These are phyloP conservation scores for Pezizomycotina sp. DNA, from an alignment of 2,329 filamentous ascomycete species.

Conservation along the genomic window DNA sequence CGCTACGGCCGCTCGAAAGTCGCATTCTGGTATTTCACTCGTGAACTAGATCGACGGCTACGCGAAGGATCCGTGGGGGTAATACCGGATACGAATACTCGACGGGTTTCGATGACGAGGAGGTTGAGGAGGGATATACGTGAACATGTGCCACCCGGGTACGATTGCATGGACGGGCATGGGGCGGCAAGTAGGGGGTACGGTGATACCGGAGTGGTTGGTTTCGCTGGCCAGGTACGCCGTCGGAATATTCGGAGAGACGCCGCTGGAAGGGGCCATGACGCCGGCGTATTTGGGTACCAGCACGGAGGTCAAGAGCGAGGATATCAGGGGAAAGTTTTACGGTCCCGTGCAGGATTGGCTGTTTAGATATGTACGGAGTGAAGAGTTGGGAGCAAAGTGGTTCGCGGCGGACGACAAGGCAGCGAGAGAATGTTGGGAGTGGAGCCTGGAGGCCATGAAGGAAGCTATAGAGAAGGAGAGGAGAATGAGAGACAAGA, in stretches of 20 bases:
- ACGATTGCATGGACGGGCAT: constrained; percentile 9
- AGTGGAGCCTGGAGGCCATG: too few species aligned
- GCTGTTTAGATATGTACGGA: too few species aligned
- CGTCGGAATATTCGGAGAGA: constrained; percentile 7
- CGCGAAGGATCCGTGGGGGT: constrained; percentile 36
- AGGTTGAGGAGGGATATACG: constrained; percentile 32
- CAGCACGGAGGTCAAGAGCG: constrained; percentile 10
- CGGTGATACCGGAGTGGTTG: constrained; percentile 9
- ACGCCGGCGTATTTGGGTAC: constrained; percentile 20
- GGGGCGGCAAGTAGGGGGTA: constrained; percentile 8
- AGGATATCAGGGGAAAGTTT: constrained; percentile 20
- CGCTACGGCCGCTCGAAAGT: constrained; percentile 35
- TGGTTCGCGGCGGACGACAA: too few species aligned
- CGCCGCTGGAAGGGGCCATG: constrained; percentile 17
- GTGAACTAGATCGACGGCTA: constrained; percentile 42
- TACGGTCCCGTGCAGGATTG: constrained; percentile 18
- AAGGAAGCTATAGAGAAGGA: too few species aligned
- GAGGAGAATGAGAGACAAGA: too few species aligned
- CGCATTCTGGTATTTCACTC: constrained; percentile 34
- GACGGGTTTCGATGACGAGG: constrained; percentile 28
- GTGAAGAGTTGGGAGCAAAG: too few species aligned
- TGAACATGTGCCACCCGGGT: constrained; percentile 21
- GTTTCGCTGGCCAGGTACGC: not conserved
- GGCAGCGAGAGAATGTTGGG: too few species aligned
- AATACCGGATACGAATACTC: constrained; percentile 30